A percentile compares a stretch with the other conserved stretches of the same genome.
Evolutionary conservation across 1,284 basidiomycete genomes (phyloP).

Genomic region (Blastosporella zonata): DNA sequence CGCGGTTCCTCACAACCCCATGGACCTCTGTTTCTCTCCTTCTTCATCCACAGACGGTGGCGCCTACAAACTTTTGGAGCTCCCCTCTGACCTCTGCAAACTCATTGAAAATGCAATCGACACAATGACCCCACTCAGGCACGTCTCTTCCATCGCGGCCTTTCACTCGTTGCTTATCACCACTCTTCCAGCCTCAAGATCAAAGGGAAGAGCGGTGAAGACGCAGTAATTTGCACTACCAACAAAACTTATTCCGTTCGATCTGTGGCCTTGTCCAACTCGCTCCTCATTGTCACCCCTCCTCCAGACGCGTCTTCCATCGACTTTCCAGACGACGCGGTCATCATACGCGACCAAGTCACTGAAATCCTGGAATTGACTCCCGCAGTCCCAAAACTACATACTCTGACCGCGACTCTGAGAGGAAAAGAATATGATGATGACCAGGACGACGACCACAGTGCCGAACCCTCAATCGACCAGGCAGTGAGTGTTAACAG

Average conservation of each 20-base stretch:
- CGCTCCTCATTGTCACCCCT: constrained; percentile 70
- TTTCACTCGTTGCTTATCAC: constrained; percentile 38
- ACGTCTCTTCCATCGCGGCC: constrained; percentile 25
- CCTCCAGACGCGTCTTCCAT: constrained; percentile 34
- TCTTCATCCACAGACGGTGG: constrained; percentile 43
- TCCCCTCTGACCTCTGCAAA: constrained; percentile 59
- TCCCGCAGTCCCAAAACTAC: constrained; percentile 69
- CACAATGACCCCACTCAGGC: constrained; percentile 32
- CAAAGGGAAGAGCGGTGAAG: constrained; percentile 78
- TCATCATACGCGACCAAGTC: constrained; percentile 68
- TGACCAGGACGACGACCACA: constrained; percentile 51
- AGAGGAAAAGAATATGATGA: constrained; percentile 69
- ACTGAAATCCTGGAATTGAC: constrained; percentile 78
- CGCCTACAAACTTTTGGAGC: constrained; percentile 64
- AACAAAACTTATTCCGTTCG: constrained; percentile 79
- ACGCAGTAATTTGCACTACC: constrained; percentile 84
- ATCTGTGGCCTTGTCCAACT: constrained; percentile 83
- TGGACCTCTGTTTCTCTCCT: constrained; percentile 56
- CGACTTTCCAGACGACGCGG: constrained; percentile 32
- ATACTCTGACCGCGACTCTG: constrained; percentile 62
- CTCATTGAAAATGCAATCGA: constrained; percentile 44
- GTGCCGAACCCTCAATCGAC: constrained; percentile 23
- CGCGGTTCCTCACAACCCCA: constrained; percentile 19
- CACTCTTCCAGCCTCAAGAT: constrained; percentile 57
- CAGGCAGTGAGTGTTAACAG: constrained; percentile 10